These are phyloP conservation scores for Nitzschia putrida DNA, from an alignment of 108 stramenopile genomes.

Conservation along the genomic window DNA sequence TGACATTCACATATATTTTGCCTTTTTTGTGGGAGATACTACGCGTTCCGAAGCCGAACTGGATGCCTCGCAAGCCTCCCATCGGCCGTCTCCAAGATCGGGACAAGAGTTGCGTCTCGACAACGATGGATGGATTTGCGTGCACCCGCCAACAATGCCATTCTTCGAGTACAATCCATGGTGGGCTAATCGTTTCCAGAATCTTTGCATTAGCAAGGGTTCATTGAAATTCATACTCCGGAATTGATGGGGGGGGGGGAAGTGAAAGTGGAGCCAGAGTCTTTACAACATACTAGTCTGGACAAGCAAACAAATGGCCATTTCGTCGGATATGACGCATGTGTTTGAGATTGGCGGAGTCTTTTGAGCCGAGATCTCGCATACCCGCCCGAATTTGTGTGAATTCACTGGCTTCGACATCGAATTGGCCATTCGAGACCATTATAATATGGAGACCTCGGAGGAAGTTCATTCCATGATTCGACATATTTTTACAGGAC, in stretches of 20 bases:
- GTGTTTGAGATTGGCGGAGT: constrained; percentile 97
- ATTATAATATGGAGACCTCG: constrained; percentile 95
- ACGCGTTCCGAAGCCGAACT: constrained; percentile 88
- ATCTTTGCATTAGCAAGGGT: constrained; percentile 87
- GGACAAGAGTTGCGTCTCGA: constrained; percentile 91
- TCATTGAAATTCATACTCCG: constrained; percentile 94
- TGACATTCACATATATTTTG: too few relatives aligned
- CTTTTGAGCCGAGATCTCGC: constrained; percentile 95
- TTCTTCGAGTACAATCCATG: constrained; percentile 89
- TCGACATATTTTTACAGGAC: constrained; percentile 92
- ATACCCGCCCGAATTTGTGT: constrained; percentile 93
- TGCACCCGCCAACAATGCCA: constrained; percentile 95
- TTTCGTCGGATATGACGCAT: constrained; percentile 87
- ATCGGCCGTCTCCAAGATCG: constrained; percentile 91
- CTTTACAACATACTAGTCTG: constrained; percentile 97
- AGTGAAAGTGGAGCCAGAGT: constrained; percentile 95
- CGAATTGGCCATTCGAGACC: constrained; percentile 95
- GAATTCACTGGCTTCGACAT: constrained; percentile 97
- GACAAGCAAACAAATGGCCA: constrained; percentile 96
- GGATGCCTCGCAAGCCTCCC: constrained; percentile 88
- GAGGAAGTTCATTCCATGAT: constrained; percentile 90
- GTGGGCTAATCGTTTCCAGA: constrained; percentile 92
- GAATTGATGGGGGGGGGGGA: constrained; percentile 95
- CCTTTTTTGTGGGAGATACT: constrained; percentile 95
- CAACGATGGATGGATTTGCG: constrained; percentile 95